Percentiles rank a stretch among this genome's conserved stretches.
Evolutionary conservation across 1,284 basidiomycete genomes (phyloP).

Genomic region (Ustilago esculenta): DNA sequence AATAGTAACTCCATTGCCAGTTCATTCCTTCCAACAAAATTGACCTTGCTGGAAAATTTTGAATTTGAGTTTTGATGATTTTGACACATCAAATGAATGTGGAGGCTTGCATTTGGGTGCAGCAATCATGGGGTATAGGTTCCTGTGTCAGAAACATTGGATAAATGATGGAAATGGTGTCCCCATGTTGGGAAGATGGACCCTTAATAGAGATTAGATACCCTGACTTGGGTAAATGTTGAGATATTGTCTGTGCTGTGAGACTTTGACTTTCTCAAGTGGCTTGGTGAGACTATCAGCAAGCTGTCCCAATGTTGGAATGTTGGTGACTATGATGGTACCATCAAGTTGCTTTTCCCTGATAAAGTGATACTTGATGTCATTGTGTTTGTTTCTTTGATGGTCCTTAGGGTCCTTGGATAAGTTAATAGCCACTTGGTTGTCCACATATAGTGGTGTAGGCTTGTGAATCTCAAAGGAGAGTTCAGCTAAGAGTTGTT

Average conservation of each 20-base stretch:
- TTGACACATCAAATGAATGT: too few relatives aligned
- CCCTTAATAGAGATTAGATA: too few relatives aligned
- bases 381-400: not conserved
- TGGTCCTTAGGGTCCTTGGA: not conserved
- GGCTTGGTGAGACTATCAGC: not conserved
- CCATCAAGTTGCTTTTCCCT: not conserved
- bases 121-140: too few relatives aligned
- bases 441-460: not conserved
- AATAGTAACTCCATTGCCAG: too few relatives aligned
- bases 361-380: slow-evolving; percentile 1
- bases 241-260: not conserved
- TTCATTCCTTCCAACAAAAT: too few relatives aligned
- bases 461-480: not conserved
- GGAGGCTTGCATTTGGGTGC: too few relatives aligned
- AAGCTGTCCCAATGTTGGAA: not conserved
- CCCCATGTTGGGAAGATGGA: too few relatives aligned
- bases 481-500: not conserved
- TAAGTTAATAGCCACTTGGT: not conserved
- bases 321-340: not conserved
- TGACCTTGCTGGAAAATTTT: too few relatives aligned
- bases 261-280: not conserved
- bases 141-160: too few relatives aligned
- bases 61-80: too few relatives aligned
- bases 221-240: not conserved
- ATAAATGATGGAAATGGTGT: too few relatives aligned